Conservation (phyloP, 1,284 basidiomycete species). For the Pseudozyma sp. region DNA sequence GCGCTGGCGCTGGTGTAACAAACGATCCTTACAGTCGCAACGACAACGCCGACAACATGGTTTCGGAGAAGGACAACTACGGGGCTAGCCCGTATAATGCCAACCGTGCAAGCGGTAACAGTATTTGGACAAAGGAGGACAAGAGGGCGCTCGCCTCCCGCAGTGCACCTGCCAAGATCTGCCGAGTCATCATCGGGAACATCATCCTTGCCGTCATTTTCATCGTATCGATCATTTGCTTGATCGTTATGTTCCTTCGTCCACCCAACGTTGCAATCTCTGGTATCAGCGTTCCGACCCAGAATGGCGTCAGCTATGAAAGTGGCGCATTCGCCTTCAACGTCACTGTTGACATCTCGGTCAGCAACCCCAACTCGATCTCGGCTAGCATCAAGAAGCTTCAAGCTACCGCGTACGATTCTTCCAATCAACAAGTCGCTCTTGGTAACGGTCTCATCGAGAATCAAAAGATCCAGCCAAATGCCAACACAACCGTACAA, state of each 20-base stretch:
- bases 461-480: slow-evolving; percentile 77
- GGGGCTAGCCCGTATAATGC: slow-evolving; percentile 22
- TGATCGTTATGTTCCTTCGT: slow-evolving; percentile 62
- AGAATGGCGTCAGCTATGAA: slow-evolving; percentile 43
- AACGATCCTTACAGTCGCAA: slow-evolving; percentile 6
- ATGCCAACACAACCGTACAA: slow-evolving; percentile 79
- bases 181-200: slow-evolving; percentile 58
- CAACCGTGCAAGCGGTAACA: slow-evolving; percentile 50
- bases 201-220: slow-evolving; percentile 58
- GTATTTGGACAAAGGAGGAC: slow-evolving; percentile 64
- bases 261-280: slow-evolving; percentile 64
- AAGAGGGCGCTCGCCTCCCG: slow-evolving; percentile 55
- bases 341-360: slow-evolving; percentile 57
- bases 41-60: slow-evolving; percentile 16
- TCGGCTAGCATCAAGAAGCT: slow-evolving; percentile 58
- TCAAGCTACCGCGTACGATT: slow-evolving; percentile 57
- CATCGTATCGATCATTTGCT: slow-evolving; percentile 56
- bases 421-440: slow-evolving; percentile 26
- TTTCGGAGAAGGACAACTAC: slow-evolving; percentile 27
- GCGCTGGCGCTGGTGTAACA: slow-evolving; percentile 15
- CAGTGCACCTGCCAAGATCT: slow-evolving; percentile 55
- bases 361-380: slow-evolving; percentile 67
- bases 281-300: slow-evolving; percentile 34
- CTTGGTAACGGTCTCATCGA: slow-evolving; percentile 55
- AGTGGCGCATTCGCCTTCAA: slow-evolving; percentile 55